Evolutionary conservation across 1,284 basidiomycete species (phyloP).

Genomic region (Malassezia arunalokei): DNA sequence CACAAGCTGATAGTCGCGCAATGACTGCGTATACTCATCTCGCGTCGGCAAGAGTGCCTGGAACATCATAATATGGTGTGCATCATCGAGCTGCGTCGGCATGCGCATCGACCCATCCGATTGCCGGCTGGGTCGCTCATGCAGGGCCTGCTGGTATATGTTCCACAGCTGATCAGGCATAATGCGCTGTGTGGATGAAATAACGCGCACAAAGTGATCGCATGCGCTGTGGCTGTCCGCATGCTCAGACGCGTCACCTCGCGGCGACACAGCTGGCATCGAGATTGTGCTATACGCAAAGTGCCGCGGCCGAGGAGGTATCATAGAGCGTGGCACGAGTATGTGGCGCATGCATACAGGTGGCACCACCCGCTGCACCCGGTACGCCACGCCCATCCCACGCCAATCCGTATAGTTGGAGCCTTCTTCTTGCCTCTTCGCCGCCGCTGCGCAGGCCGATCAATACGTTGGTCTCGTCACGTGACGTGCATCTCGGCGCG

Average conservation of each 20-base stretch:
- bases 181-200: background rate
- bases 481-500: background rate
- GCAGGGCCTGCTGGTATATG: slow-evolving; percentile 6
- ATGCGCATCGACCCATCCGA: slow-evolving; percentile 7
- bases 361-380: slow-evolving; percentile 1
- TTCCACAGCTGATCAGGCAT: slow-evolving; percentile 9
- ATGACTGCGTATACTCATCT: background rate
- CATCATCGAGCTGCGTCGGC: background rate
- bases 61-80: slow-evolving; percentile 9
- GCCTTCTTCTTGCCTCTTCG: too few relatives aligned
- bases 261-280: background rate
- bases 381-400: background rate
- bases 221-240: background rate
- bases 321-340: background rate
- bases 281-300: background rate
- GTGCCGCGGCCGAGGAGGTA: background rate
- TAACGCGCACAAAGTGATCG: slow-evolving; percentile 1
- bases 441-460: too few relatives aligned
- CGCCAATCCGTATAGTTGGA: background rate
- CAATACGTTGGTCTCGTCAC: too few relatives aligned
- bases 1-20: background rate
- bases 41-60: slow-evolving; percentile 4
- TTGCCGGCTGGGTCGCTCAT: slow-evolving; percentile 1
- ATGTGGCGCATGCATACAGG: background rate
- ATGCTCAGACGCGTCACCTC: background rate